phyloP scores from a whole-genome alignment of 257 asterid genomes.

The Solanum appendiculatum region DNA sequence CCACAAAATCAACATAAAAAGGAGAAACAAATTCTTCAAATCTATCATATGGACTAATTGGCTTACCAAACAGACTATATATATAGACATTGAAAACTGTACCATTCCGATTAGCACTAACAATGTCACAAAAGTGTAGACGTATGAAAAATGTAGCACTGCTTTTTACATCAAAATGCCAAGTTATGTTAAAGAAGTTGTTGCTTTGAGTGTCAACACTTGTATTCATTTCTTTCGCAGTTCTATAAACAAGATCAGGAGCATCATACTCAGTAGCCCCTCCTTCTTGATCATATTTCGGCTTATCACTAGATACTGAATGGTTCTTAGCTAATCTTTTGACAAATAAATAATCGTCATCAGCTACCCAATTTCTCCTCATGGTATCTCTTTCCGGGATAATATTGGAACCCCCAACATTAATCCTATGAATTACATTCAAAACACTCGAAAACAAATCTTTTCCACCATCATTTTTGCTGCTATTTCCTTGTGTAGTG shows the following conservation, averaged over 20 bases:
- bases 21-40: conserved; percentile 1
- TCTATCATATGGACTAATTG: not conserved
- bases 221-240: conserved; percentile 31
- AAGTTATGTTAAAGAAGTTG: conserved; percentile 14
- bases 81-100: conserved; percentile 14
- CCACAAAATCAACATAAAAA: conserved; percentile 24
- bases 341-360: conserved; percentile 16
- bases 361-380: conserved; percentile 48
- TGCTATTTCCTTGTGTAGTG: not conserved
- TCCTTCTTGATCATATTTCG: not conserved
- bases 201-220: not conserved
- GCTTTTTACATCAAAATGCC: conserved; percentile 33
- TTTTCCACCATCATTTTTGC: not conserved
- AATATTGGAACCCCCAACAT: conserved; percentile 38
- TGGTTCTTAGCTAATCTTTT: not conserved
- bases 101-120: not conserved
- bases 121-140: conserved; percentile 50
- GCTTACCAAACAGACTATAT: not conserved
- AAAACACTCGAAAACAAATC: not conserved
- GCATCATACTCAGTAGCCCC: conserved; percentile 22
- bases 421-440: conserved; percentile 38
- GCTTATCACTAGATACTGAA: accelerated
- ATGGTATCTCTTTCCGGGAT: conserved; percentile 19
- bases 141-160: conserved; percentile 24
- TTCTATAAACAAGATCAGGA: conserved; percentile 35